phyloP scores from a whole-genome alignment of 768 basidiomycete species.

The Termitomyces sp. region DNA sequence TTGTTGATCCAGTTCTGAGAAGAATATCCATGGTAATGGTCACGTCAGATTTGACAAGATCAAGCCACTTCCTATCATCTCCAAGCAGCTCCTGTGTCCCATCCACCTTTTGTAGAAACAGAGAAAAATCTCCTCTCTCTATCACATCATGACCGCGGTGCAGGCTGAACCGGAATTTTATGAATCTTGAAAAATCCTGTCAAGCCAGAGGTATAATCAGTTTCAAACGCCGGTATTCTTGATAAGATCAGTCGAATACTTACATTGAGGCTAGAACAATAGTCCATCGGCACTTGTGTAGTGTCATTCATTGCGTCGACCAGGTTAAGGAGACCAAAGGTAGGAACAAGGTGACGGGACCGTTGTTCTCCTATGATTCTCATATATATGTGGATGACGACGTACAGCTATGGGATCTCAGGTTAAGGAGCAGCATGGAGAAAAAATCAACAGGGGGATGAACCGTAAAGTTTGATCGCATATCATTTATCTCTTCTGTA shows the following conservation, averaged over 20 bases:
- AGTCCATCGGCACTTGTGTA: neutral
- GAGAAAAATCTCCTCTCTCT: neutral
- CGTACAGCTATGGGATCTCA: neutral
- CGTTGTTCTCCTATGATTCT: neutral
- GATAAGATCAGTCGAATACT: neutral
- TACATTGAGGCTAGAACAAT: neutral
- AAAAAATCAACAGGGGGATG: too few relatives aligned
- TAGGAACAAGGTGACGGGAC: neutral
- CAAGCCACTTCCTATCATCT: neutral
- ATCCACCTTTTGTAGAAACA: neutral
- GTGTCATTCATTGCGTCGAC: constrained; percentile 4
- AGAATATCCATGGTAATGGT: constrained; percentile 1
- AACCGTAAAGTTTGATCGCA: neutral
- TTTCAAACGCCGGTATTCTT: too few relatives aligned
- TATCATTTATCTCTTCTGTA: neutral
- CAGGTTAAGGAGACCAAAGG: neutral
- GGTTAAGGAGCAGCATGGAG: neutral
- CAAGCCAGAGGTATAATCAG: neutral
- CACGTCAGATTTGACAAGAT: neutral
- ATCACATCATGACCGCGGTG: neutral
- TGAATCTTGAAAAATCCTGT: neutral
- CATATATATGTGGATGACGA: neutral
- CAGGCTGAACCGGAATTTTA: neutral
- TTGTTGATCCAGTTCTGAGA: neutral
- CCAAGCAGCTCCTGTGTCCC: neutral